Evolutionary conservation across 768 basidiomycete genomes (phyloP).

Genomic region (Naganishia kalamii): DNA sequence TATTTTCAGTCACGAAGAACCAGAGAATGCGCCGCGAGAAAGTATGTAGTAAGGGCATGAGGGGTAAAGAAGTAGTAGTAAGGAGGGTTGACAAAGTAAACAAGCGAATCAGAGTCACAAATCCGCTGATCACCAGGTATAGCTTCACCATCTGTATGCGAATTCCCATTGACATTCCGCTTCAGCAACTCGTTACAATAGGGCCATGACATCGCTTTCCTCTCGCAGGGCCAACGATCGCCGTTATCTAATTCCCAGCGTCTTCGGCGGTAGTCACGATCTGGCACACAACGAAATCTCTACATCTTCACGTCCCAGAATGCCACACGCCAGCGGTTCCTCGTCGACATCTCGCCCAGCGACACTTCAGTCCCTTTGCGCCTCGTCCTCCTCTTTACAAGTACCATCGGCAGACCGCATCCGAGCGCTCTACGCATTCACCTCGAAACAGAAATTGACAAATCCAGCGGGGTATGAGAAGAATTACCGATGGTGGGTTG

Average conservation of each 20-base stretch:
- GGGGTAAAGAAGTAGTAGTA: no score
- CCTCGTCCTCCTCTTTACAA: slow-evolving; percentile 26
- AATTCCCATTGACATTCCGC: no score
- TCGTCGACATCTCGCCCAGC: not conserved
- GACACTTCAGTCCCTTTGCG: slow-evolving; percentile 11
- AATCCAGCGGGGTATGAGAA: slow-evolving; percentile 76
- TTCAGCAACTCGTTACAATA: no score
- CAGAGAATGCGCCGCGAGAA: no score
- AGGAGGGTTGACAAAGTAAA: not conserved
- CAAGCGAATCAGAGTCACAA: not conserved
- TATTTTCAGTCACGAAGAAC: no score
- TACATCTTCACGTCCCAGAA: not conserved
- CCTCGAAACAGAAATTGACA: slow-evolving; percentile 71
- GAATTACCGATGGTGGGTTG: slow-evolving; percentile 77
- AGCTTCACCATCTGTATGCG: not conserved
- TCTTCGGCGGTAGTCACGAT: no score
- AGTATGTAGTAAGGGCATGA: no score
- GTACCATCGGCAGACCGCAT: slow-evolving; percentile 41
- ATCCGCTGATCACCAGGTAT: no score
- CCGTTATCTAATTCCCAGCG: no score
- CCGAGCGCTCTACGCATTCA: slow-evolving; percentile 72
- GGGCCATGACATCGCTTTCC: no score
- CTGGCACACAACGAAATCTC: not conserved
- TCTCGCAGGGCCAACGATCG: no score
- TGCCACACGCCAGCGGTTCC: not conserved